Base-by-base conservation (phyloP, 306 rosid genomes). In the Lablab purpureus region DNA sequence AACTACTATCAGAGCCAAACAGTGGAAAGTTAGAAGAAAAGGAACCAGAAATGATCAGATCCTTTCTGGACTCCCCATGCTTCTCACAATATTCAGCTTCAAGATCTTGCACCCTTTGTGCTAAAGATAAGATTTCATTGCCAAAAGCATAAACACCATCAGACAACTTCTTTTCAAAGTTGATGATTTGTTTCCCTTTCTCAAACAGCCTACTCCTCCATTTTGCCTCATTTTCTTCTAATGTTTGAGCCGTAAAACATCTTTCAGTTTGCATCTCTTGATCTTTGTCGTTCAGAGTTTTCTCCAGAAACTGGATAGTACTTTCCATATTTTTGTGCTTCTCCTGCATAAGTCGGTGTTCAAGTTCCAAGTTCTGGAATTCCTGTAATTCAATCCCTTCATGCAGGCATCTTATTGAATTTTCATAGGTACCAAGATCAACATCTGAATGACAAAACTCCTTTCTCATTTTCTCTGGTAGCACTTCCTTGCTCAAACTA, bases 361-460 rank as follows among this genome's bases (percentile, higher is more conserved):
- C 84, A 40, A 65, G 67, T 76, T 85, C 81, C 76, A 67, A 60
- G 75, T 25, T 80, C 80, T 73, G 21, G 49, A 76, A 67, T 62
- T 83, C 83, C 68, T 83, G 80, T 50, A 73, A 73, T 72, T 80
- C 86, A 69, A 84, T 81, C 68, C 83, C 87, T 78, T 87, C 87
- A 77, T 80, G 85, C 68, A 83, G 75, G 49, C 79, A 64, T 64
- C 64, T 78, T 74, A 78, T 77, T 63, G 86, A 76, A 75, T 74
- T 82, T 72, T 34, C 86, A 76, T 41, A 49, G 10, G 50, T 76
- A 66, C 71, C 58, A n/a, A 77, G 43, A 58, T 76, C 55, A 30
- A 67, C 72, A 32, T 60, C 63, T 76, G 86, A 75, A 21, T 47
- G 77, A 64, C n/a, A 75, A 52, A 54, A 65, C 17, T 68, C 83